These are phyloP conservation scores for Oryza officinalis DNA, from an alignment of 176 grass and related monocot genomes.

Conservation along the genomic window DNA sequence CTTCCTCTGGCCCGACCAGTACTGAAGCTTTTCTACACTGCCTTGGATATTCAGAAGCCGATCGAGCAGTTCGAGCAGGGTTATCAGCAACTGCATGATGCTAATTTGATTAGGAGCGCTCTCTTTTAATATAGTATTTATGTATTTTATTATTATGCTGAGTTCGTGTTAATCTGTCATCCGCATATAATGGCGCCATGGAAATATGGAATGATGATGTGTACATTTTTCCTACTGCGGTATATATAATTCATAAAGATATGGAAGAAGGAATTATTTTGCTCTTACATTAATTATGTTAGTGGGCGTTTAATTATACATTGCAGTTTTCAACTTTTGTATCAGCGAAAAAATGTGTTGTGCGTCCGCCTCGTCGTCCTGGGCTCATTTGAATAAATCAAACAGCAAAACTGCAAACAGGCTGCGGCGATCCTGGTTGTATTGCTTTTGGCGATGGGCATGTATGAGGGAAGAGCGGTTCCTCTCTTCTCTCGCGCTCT, in stretches of 20 bases:
- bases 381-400: no score
- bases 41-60: background rate
- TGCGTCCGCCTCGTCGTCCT: no score
- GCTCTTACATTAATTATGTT: no score
- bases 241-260: background rate
- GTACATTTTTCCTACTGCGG: background rate
- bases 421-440: no score
- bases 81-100: background rate
- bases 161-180: background rate
- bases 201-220: background rate
- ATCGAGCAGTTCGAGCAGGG: background rate
- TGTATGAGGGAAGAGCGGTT: no score
- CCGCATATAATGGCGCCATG: background rate
- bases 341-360: no score
- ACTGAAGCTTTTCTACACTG: background rate
- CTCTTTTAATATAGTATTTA: no score
- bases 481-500: no score
- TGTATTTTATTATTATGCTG: background rate
- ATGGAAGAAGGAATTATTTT: background rate
- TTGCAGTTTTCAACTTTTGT: no score
- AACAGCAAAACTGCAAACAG: no score
- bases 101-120: no score
- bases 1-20: conserved; percentile 76
- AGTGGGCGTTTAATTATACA: background rate
- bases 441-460: no score